These are phyloP conservation scores for Dentipellis sp. DNA, from an alignment of 768 basidiomycete genomes.

Conservation along the genomic window DNA sequence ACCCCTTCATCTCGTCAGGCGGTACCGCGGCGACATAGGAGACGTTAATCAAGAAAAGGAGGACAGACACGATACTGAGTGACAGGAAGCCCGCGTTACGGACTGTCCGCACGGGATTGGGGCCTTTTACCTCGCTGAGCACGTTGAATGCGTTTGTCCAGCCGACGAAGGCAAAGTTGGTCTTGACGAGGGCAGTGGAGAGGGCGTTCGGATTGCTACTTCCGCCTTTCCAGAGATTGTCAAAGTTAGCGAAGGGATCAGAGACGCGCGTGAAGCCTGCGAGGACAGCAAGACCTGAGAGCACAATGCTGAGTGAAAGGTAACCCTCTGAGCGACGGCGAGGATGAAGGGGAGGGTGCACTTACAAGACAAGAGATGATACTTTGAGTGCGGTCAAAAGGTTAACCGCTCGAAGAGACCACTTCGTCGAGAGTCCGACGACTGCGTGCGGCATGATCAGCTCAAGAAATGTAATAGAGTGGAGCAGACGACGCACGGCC, in stretches of 20 bases:
- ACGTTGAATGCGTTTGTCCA: slow-evolving; percentile 38
- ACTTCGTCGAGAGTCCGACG: slow-evolving; percentile 21
- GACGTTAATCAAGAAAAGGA: slow-evolving; percentile 40
- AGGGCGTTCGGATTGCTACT: slow-evolving; percentile 17
- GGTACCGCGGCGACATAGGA: slow-evolving; percentile 32
- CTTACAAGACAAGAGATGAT: slow-evolving; percentile 16
- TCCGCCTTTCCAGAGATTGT: slow-evolving; percentile 19
- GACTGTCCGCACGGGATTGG: slow-evolving; percentile 36
- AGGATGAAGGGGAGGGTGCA: background rate
- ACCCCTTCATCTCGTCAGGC: slow-evolving; percentile 31
- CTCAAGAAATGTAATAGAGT: background rate
- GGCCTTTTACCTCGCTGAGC: slow-evolving; percentile 27
- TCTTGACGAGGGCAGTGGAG: slow-evolving; percentile 21
- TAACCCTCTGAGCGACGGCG: background rate
- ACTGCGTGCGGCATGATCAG: slow-evolving; percentile 7
- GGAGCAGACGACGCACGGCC: slow-evolving; percentile 7
- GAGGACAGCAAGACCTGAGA: slow-evolving; percentile 18
- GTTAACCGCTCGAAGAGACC: slow-evolving; percentile 19
- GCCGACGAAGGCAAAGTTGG: slow-evolving; percentile 22
- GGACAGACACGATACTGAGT: slow-evolving; percentile 32
- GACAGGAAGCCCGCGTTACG: slow-evolving; percentile 36
- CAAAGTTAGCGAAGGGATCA: slow-evolving; percentile 24
- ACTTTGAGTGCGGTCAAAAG: slow-evolving; percentile 18
- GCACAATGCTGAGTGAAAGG: slow-evolving; percentile 16
- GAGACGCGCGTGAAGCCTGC: slow-evolving; percentile 18